These are phyloP conservation scores for Dendrocalamus sinicus DNA, from an alignment of 176 grass and related monocot species.

Conservation along the genomic window DNA sequence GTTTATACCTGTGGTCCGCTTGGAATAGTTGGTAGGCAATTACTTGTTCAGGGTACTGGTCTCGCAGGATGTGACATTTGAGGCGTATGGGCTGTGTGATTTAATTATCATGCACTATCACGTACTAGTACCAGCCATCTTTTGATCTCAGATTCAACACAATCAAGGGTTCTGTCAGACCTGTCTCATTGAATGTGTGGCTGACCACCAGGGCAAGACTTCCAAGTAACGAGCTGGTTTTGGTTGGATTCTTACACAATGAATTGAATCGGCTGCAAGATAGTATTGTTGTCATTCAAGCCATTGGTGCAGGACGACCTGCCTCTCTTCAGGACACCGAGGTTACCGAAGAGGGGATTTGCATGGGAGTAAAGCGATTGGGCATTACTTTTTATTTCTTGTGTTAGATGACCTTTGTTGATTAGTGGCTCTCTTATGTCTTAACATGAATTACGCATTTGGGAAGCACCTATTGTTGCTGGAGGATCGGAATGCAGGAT, in stretches of 20 bases:
- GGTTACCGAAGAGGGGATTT: conserved; percentile 30
- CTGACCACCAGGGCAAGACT: conserved; percentile 53
- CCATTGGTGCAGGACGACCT: conserved; percentile 46
- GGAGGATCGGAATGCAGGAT: conserved; percentile 55
- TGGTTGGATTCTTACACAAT: conserved; percentile 56
- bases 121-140: conserved; percentile 37
- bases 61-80: conserved; percentile 44
- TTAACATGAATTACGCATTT: conserved; percentile 40
- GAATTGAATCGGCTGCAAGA: conserved; percentile 51
- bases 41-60: conserved; percentile 47
- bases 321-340: conserved; percentile 44
- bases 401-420: conserved; percentile 41
- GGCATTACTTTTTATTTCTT: conserved; percentile 40
- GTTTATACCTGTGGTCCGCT: conserved; percentile 36
- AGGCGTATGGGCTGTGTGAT: conserved; percentile 46
- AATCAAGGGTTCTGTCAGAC: conserved; percentile 59
- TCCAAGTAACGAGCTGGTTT: conserved; percentile 57
- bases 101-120: conserved; percentile 51
- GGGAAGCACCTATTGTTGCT: conserved; percentile 46
- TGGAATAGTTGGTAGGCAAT: conserved; percentile 59
- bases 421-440: conserved; percentile 18
- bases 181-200: conserved; percentile 53
- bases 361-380: conserved; percentile 8
- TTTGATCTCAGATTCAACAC: conserved; percentile 66
- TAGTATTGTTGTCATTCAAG: conserved; percentile 36